Conservation (phyloP, 2,329 filamentous ascomycete species). For the Penicillium oxalicum region DNA sequence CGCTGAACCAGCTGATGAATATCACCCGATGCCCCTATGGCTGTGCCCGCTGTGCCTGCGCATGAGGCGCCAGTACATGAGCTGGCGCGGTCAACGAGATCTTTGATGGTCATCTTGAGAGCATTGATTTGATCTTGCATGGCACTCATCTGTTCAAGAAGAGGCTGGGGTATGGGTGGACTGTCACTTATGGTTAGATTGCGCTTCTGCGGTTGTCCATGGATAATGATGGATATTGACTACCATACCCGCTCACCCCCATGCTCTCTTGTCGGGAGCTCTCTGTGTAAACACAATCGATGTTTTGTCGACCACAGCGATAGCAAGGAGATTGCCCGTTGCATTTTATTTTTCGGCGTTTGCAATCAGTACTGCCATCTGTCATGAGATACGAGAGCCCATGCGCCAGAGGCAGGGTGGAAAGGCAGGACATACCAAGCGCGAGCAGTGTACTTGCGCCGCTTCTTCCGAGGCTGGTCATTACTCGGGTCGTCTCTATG, state of each 20-base stretch:
- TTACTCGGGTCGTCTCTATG: constrained; percentile 7
- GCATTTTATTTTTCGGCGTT: constrained; percentile 61
- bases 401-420: too few species aligned
- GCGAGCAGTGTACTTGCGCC: constrained; percentile 60
- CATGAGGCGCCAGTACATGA: constrained; percentile 10
- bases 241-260: constrained; percentile 62
- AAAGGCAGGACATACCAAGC: constrained; percentile 47
- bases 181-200: constrained; percentile 3
- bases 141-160: constrained; percentile 27
- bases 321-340: constrained; percentile 58
- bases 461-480: constrained; percentile 48
- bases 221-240: too few species aligned
- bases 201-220: background rate
- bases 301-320: constrained; percentile 46
- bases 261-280: constrained; percentile 67
- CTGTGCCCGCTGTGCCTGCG: constrained; percentile 4
- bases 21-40: constrained; percentile 3
- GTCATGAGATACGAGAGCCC: background rate
- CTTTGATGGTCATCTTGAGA: constrained; percentile 64
- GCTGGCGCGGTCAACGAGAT: constrained; percentile 47
- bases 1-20: constrained; percentile 9
- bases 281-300: constrained; percentile 43
- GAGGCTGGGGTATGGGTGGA: constrained; percentile 16
- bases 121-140: constrained; percentile 65
- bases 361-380: constrained; percentile 52